Evolutionary conservation across 352 stramenopile genomes (phyloP), one percentile per base, ranked within the genome.

Genomic region (Pseudoperonospora humuli): DNA sequence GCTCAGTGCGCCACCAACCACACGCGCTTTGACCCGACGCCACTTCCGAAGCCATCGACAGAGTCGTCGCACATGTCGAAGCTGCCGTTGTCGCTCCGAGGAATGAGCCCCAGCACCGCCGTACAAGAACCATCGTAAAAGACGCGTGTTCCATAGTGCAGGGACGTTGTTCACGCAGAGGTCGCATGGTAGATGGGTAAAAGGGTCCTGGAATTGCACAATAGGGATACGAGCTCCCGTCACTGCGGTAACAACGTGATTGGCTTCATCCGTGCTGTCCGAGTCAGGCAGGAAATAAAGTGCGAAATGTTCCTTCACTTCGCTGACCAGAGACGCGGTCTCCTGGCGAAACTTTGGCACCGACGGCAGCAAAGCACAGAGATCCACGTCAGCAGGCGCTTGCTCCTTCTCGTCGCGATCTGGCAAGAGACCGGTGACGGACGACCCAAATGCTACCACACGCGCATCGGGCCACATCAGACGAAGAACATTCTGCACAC

Each of bases 141-240:
- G 67, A 34, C 70, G 58, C 15, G 77, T 84, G 54, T 93, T 93
- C 75, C 74, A 93, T 8, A 93, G 45, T 13, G 80, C 77, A 3
- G 80, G 37, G n/a, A 82, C 18, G 48, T 93, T 93, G 54, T 93
- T 93, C 38, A 93, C 57, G 23, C 75, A 90, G 3, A 93, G 39
- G 36, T 93, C 80, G 29, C 78, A 86, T 21, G 60, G 53, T 9
- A 90, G 32, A 0, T 44, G 24, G 0, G 62, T 65, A 10, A 26
- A 21, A 10, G 70, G 40, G 20, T 88, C 75, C 9, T 31, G 54
- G 33, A 67, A 83, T 24, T 80, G 69, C 9, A 86, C 65, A 41
- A 91, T 85, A 9, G 80, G 80, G 13, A 92, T 63, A 11, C 80
- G 80, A 10, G 79, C 79, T 13, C 57, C 8, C 2, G 53, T 64